A percentile compares a stretch with the other conserved stretches of the same genome.
These are phyloP conservation scores for Dillenia suffruticosa DNA, from an alignment of 164 flowering plant genomes.

Conservation along the genomic window DNA sequence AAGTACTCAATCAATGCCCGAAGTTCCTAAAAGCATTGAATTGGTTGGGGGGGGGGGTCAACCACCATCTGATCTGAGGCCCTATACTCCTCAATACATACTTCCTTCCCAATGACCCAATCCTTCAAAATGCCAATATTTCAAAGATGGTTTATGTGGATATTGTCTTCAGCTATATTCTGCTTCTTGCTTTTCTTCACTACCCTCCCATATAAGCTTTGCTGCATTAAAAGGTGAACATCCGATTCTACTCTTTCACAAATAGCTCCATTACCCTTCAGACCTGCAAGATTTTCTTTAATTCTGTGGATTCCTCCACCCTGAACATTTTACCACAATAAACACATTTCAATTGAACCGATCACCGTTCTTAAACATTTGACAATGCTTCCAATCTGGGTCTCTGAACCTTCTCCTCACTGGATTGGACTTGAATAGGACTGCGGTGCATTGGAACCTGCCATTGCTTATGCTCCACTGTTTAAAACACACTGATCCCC, in stretches of 20 bases:
- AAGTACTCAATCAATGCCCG: constrained; percentile 42
- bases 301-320: constrained; percentile 99
- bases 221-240: constrained; percentile 55
- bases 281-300: constrained; percentile 87
- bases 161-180: constrained; percentile 38
- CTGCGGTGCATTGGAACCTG: constrained; percentile 21
- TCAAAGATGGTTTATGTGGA: background rate
- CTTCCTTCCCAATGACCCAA: constrained; percentile 52
- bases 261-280: constrained; percentile 81
- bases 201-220: constrained; percentile 62
- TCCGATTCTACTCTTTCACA: constrained; percentile 61
- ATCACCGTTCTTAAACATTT: constrained; percentile 70
- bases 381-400: constrained; percentile 92
- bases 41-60: constrained; percentile 37
- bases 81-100: constrained; percentile 28
- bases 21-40: constrained; percentile 24
- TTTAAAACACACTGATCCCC: constrained; percentile 24
- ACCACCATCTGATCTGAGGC: constrained; percentile 51
- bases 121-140: constrained; percentile 33
- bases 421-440: constrained; percentile 21
- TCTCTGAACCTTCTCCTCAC: constrained; percentile 44
- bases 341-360: constrained; percentile 62
- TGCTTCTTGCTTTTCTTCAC: constrained; percentile 61
- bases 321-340: constrained; percentile 74
- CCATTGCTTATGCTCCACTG: constrained; percentile 26